Base-by-base conservation (phyloP, 148 eudicot species). In the Fagopyrum tataricum region DNA sequence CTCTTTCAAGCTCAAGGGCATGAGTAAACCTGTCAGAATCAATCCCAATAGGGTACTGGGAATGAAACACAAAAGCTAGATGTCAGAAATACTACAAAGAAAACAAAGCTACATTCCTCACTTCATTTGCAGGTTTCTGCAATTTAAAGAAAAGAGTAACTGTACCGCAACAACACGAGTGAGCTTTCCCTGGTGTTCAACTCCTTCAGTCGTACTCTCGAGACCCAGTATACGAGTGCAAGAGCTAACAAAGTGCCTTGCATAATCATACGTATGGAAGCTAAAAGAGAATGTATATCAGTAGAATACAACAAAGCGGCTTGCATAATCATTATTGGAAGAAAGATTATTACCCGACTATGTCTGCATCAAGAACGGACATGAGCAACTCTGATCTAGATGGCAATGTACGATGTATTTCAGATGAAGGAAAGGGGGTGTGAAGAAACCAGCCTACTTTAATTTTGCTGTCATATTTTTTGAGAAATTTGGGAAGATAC, bases 361-460 rank as follows among this genome's bases (percentile, higher is more conserved):
- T 72, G 78, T 91, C 94, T 73, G 93, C 93, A 17, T 89, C 88
- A 77, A 91, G 91, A 79, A 91, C 90, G 56, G 97, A 81, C 81
- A 81, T 82, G 74, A 91, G 82, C 61, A 91, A 81, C 74, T 87
- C 89, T 8, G 90, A 84, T 44, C 93, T 79, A 67, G 93, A 87
- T 48, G 97, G 94, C 78, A 91, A 48, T 21, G 87, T 87, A 77
- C 91, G 74, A 75, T 84, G 83, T 70, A 89, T 84, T 73, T 91
- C 93, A 43, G 93, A 87, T 71, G 97, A 89, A 23, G 97, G 97
- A 70, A 91, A 91, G 44, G 97, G 97, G 53, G 97, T 91, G 78
- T 91, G 97, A 21, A 91, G 86, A 83, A 91, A 91, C 97, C 97
- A 91, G 49, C 97, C 93, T 21, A 91, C 91, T 87, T 89, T 89